phyloP scores from a whole-genome alignment of 163 green algal species.

The Chloromonas sp. region DNA sequence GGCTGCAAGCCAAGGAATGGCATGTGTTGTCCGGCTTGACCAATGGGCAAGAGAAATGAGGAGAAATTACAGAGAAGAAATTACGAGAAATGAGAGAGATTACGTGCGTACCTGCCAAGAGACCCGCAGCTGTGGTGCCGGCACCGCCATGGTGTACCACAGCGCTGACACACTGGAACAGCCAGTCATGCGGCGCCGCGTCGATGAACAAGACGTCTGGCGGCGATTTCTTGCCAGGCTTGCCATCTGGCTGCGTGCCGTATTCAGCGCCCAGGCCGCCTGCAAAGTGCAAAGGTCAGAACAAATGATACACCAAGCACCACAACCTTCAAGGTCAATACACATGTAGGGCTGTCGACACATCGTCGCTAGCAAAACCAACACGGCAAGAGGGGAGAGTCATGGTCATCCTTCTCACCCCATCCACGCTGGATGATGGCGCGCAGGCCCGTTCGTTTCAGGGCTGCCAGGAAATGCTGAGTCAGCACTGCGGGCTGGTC shows the following conservation, averaged over 20 bases:
- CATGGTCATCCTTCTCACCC: conserved; percentile 5
- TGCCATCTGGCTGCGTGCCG: neutral
- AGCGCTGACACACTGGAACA: conserved; percentile 59
- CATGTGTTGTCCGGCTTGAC: neutral
- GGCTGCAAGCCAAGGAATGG: neutral
- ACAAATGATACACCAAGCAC: too few species aligned
- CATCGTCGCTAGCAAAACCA: too few species aligned
- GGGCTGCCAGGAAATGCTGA: conserved; percentile 38
- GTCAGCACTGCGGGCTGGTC: conserved; percentile 34
- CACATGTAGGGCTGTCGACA: too few species aligned
- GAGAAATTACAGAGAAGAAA: neutral
- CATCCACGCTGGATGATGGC: conserved; percentile 50
- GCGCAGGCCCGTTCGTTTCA: conserved; percentile 16
- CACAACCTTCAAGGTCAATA: too few species aligned
- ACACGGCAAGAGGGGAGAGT: too few species aligned
- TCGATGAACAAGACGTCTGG: conserved; percentile 40
- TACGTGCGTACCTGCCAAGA: conserved; percentile 13
- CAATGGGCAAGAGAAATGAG: neutral
- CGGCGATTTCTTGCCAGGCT: conserved; percentile 13
- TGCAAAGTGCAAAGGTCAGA: neutral
- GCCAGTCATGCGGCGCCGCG: conserved; percentile 58
- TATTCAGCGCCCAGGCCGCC: conserved; percentile 28
- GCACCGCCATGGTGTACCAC: conserved; percentile 75
- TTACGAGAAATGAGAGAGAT: neutral
- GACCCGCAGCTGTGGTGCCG: conserved; percentile 59